phyloP scores from a whole-genome alignment of 1,284 basidiomycete genomes.

The Chondrostereum purpureum region DNA sequence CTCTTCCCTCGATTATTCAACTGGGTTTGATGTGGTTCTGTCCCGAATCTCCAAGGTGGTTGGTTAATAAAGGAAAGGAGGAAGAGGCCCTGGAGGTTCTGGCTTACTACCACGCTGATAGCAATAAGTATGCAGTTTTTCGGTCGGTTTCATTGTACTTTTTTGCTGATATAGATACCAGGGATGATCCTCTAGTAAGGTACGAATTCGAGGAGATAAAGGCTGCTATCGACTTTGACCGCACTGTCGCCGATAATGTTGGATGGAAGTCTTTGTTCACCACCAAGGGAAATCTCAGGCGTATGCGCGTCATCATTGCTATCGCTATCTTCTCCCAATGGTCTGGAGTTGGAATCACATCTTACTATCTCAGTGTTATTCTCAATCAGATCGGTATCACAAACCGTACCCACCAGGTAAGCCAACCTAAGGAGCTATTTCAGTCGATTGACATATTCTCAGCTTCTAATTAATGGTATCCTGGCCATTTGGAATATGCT shows the following conservation, averaged over 20 bases:
- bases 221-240: conserved; percentile 44
- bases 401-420: conserved; percentile 29
- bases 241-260: conserved; percentile 31
- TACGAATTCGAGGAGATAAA: conserved; percentile 61
- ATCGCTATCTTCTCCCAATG: conserved; percentile 61
- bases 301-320: conserved; percentile 49
- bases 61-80: conserved; percentile 46
- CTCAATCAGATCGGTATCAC: conserved; percentile 46
- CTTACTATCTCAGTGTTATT: neutral
- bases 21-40: conserved; percentile 46
- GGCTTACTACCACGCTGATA: conserved; percentile 50
- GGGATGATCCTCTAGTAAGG: conserved; percentile 50
- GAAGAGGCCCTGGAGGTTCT: conserved; percentile 40
- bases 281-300: conserved; percentile 47
- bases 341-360: conserved; percentile 60
- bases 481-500: conserved; percentile 50
- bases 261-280: conserved; percentile 44
- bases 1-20: conserved; percentile 49
- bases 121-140: conserved; percentile 33
- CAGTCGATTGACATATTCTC: conserved; percentile 33
- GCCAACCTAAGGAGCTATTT: neutral
- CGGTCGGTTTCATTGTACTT: neutral
- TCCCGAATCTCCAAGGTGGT: conserved; percentile 58
- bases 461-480: conserved; percentile 48
- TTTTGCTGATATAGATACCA: conserved; percentile 15